A percentile compares a stretch with the other conserved stretches of the same genome.
These are phyloP conservation scores for Solanum neorickii DNA, from an alignment of 257 asterid genomes.

Conservation along the genomic window DNA sequence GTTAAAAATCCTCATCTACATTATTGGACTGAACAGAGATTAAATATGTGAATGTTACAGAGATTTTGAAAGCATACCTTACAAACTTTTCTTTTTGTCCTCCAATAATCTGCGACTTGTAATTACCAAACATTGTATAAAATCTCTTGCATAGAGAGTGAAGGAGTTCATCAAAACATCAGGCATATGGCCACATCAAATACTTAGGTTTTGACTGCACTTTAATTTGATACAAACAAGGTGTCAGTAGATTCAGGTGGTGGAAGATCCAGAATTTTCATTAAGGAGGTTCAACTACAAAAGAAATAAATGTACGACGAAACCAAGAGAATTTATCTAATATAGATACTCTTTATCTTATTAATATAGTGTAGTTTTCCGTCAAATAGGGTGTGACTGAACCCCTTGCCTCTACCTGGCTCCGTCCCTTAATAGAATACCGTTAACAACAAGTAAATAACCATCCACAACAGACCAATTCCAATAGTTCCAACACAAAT, in stretches of 20 bases:
- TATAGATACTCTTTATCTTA: no score
- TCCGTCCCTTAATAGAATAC: neutral
- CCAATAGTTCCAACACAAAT: neutral
- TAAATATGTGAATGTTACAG: neutral
- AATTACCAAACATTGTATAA: slow-evolving; percentile 41
- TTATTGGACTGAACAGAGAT: neutral
- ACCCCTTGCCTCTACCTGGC: neutral
- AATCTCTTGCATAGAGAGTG: slow-evolving; percentile 20
- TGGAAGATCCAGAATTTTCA: neutral
- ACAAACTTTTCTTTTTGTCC: slow-evolving; percentile 82
- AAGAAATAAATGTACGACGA: neutral
- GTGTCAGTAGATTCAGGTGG: neutral
- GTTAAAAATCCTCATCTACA: neutral
- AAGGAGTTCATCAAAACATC: slow-evolving; percentile 3
- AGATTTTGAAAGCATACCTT: slow-evolving; percentile 28
- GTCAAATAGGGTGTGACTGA: neutral
- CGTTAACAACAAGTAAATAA: neutral
- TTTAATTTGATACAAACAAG: neutral
- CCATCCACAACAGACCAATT: neutral
- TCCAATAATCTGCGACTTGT: slow-evolving; percentile 58
- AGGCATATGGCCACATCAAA: neutral
- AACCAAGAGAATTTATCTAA: neutral
- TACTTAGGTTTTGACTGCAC: neutral
- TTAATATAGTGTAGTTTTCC: neutral
- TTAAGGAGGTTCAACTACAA: neutral